Conservation (phyloP, 2,329 filamentous ascomycete genomes). For the Escovopsis weberi region DNA sequence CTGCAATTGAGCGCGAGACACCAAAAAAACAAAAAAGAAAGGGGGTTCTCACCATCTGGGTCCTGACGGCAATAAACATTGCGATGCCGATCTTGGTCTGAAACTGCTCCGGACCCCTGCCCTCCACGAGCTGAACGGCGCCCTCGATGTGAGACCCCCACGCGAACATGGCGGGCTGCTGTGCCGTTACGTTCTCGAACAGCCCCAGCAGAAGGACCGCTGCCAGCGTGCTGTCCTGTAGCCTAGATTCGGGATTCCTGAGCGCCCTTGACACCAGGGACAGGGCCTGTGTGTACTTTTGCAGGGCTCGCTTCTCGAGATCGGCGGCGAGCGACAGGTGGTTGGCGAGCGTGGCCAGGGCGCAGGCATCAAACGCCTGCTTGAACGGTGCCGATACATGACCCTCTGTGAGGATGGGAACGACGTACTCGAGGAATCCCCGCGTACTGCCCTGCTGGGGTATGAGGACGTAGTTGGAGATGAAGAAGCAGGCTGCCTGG, state of each 20-base stretch:
- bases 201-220: slow-evolving; percentile 45
- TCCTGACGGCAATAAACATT: slow-evolving; percentile 45
- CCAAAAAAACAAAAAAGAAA: not conserved
- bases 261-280: slow-evolving; percentile 38
- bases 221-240: slow-evolving; percentile 42
- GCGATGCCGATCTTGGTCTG: slow-evolving; percentile 36
- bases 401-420: slow-evolving; percentile 37
- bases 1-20: too few relatives aligned
- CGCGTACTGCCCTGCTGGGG: slow-evolving; percentile 34
- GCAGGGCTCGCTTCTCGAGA: slow-evolving; percentile 27
- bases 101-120: slow-evolving; percentile 40
- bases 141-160: slow-evolving; percentile 53
- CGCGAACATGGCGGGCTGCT: slow-evolving; percentile 37
- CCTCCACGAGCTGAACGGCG: slow-evolving; percentile 45
- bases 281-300: slow-evolving; percentile 40
- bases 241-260: slow-evolving; percentile 31
- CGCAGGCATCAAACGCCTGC: slow-evolving; percentile 44
- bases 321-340: slow-evolving; percentile 19
- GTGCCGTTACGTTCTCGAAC: slow-evolving; percentile 45
- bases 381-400: slow-evolving; percentile 32
- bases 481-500: slow-evolving; percentile 43
- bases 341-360: slow-evolving; percentile 42
- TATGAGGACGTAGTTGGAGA: slow-evolving; percentile 44
- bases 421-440: slow-evolving; percentile 44
- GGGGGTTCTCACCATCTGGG: slow-evolving; percentile 36